phyloP scores from a whole-genome alignment of 192 early-diverging fungal genomes.

The Backusella tuberculispora region DNA sequence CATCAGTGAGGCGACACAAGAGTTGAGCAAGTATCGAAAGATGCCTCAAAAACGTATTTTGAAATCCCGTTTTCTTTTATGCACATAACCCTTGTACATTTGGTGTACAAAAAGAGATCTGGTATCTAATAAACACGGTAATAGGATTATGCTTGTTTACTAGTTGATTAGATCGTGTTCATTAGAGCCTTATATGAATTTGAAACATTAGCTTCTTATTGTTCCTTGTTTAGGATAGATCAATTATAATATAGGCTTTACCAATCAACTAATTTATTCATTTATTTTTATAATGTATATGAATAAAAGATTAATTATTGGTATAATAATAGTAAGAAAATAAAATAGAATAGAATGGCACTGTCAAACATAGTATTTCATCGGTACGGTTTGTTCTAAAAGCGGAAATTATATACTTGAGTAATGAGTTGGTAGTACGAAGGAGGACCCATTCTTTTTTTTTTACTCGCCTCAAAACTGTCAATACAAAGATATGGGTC shows the following conservation, averaged over 20 bases:
- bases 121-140: neutral
- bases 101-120: conserved; percentile 3
- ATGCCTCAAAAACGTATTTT: neutral
- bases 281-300: too few species aligned
- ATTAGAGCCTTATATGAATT: conserved; percentile 1
- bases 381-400: neutral
- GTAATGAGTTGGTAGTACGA: neutral
- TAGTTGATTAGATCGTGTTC: neutral
- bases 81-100: conserved; percentile 1
- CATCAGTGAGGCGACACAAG: neutral
- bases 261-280: neutral
- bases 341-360: neutral
- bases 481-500: neutral
- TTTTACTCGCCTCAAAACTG: conserved; percentile 1
- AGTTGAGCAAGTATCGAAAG: neutral
- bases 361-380: neutral
- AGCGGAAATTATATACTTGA: conserved; percentile 7
- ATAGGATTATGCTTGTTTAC: neutral
- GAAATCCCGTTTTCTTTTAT: conserved; percentile 9
- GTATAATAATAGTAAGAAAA: neutral
- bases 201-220: neutral
- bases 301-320: neutral
- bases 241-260: neutral
- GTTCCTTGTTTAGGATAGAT: neutral
- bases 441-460: neutral